phyloP scores from a whole-genome alignment of 768 basidiomycete species.

The Hydnomerulius pinastri region DNA sequence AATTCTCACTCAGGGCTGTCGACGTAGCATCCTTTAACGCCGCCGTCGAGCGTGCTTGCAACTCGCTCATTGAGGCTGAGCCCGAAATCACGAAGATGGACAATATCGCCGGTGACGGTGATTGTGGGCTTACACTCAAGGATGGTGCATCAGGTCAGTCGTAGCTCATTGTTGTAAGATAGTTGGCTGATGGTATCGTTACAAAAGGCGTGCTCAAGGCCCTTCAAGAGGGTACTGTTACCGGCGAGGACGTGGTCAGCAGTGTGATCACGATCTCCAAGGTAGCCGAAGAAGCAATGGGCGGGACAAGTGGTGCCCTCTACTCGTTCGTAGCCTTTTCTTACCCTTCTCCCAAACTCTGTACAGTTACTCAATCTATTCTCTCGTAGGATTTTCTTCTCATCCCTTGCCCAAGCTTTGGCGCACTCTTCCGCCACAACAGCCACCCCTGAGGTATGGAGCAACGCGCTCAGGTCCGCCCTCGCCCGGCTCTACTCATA shows the following conservation, averaged over 20 bases:
- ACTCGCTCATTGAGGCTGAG: conserved; percentile 73
- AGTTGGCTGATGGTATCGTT: conserved; percentile 3
- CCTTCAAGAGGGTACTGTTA: conserved; percentile 55
- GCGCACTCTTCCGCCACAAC: conserved; percentile 36
- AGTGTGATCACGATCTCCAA: conserved; percentile 69
- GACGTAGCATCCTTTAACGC: conserved; percentile 53
- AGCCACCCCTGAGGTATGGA: conserved; percentile 57
- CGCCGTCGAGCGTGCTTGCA: conserved; percentile 59
- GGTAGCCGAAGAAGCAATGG: conserved; percentile 84
- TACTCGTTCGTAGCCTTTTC: conserved; percentile 67
- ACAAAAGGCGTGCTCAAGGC: conserved; percentile 58
- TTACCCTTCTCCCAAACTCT: background rate
- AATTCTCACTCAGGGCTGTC: conserved; percentile 33
- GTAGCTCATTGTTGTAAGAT: background rate
- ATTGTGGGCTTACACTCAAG: conserved; percentile 68
- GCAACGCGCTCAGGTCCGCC: conserved; percentile 55
- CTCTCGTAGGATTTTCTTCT: conserved; percentile 81
- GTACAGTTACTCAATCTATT: background rate
- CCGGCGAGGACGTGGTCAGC: conserved; percentile 62
- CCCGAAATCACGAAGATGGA: conserved; percentile 92
- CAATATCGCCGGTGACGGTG: conserved; percentile 89
- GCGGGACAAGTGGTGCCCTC: conserved; percentile 87
- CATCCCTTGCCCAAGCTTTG: conserved; percentile 77
- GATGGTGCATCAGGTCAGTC: conserved; percentile 70
- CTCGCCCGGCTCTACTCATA: conserved; percentile 71